phyloP scores from a whole-genome alignment of 148 eudicot genomes.

The Chenopodium berlandieri region DNA sequence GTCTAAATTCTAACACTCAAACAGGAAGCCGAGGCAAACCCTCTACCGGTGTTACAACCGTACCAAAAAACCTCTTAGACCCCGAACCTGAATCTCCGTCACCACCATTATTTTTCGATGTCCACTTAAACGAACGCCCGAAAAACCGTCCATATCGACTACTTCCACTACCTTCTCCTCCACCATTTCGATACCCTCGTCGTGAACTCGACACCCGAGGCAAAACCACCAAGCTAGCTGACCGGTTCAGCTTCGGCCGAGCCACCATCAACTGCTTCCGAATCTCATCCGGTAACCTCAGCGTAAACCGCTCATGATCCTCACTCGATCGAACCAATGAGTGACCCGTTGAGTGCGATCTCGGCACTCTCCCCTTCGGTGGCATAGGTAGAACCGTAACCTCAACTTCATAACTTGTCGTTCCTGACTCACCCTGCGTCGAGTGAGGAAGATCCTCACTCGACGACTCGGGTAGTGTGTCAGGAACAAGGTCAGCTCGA shows the following conservation, averaged over 20 bases:
- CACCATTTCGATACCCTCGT: constrained; percentile 29
- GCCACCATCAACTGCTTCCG: constrained; percentile 34
- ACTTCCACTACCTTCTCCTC: constrained; percentile 26
- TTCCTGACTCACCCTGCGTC: background rate
- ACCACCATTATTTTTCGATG: background rate
- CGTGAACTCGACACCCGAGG: constrained; percentile 29
- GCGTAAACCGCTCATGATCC: constrained; percentile 39
- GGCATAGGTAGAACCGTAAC: constrained; percentile 1
- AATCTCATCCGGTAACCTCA: constrained; percentile 43
- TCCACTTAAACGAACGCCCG: constrained; percentile 20
- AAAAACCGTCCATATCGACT: constrained; percentile 25
- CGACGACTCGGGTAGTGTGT: background rate
- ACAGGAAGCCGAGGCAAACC: constrained; percentile 18
- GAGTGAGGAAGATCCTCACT: background rate
- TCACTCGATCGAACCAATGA: constrained; percentile 31
- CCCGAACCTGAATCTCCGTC: constrained; percentile 4
- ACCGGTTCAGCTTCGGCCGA: constrained; percentile 27
- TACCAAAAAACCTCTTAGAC: background rate
- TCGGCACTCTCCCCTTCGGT: constrained; percentile 3
- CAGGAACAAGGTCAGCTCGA: constrained; percentile 21
- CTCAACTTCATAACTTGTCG: constrained; percentile 2
- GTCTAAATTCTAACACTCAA: background rate
- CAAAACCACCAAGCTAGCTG: constrained; percentile 33
- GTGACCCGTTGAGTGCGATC: constrained; percentile 54
- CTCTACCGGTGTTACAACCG: constrained; percentile 18